Evolutionary conservation across 106 monocot species (phyloP), one percentile per base, ranked within the genome.

Genomic region (Dioscorea alata): DNA sequence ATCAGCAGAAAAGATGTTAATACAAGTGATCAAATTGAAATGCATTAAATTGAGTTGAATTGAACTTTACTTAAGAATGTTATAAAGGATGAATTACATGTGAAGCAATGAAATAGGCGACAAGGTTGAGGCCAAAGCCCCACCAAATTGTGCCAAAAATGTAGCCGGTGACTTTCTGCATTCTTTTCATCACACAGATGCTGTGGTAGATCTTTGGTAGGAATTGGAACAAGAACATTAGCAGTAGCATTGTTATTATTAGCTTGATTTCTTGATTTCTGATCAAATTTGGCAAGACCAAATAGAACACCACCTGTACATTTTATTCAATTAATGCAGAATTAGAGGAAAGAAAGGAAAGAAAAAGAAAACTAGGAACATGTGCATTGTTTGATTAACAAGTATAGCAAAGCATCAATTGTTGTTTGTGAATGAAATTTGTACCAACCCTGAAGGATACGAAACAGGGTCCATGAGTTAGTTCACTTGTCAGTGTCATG

Each of bases 141-240:
- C 95, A 95, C 86, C 91, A 91, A 64, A 95, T 91, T 23, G 95
- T 88, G 20, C 95, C 95, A 35, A 91, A 95, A 53, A 95, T 86
- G 76, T 82, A 86, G 14, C 91, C 95, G 18, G 95, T 95, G 49
- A 91, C 91, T 71, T 95, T 91, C 78, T 91, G 88, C 91, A 95
- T 95, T 76, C 82, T 85, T 49, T 80, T 74, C 95, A 91, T 88
- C 25, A 86, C 68, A 35, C 67, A 84, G 33, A 95, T 73, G 68
- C 86, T 86, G 69, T 95, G 95, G 62, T 91, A 88, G 0, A 88
- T 86, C 71, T 95, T 95, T 7, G 95, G 95, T 32, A 95, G 83
- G 78, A 79, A 91, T 57, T 91, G 95, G 64, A 95, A 86, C 64
- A 86, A 28, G 53, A 95, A 91, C 3, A 95, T 56, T 24, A 88